phyloP scores from a whole-genome alignment of 2,329 filamentous ascomycete species.

The Leptosphaerulina australis region DNA sequence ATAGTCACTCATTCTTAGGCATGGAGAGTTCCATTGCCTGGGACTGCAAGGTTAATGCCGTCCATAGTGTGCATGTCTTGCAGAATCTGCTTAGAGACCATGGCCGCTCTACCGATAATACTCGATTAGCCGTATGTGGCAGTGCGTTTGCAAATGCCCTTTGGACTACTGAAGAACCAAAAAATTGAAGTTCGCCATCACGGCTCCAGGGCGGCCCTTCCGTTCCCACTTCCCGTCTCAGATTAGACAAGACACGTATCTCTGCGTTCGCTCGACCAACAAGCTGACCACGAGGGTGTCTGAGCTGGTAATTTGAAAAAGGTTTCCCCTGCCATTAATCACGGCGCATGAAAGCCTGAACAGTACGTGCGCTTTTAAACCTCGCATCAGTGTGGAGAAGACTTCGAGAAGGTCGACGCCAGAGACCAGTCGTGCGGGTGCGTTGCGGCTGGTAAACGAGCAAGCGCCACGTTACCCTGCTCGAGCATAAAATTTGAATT shows the following conservation, averaged over 20 bases:
- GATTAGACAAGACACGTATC: constrained; percentile 34
- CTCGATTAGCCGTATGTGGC: constrained; percentile 26
- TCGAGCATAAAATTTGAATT: constrained; percentile 41
- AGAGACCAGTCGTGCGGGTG: constrained; percentile 40
- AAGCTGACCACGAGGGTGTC: constrained; percentile 19
- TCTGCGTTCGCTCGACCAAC: constrained; percentile 21
- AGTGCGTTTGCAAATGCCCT: constrained; percentile 27
- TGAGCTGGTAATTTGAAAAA: constrained; percentile 27
- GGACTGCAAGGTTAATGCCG: constrained; percentile 17
- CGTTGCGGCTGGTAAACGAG: constrained; percentile 39
- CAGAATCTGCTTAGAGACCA: constrained; percentile 13
- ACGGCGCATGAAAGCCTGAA: constrained; percentile 30
- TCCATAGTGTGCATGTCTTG: constrained; percentile 16
- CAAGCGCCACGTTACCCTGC: constrained; percentile 30
- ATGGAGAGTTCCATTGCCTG: constrained; percentile 3
- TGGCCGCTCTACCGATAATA: constrained; percentile 11
- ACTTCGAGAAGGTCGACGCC: constrained; percentile 36
- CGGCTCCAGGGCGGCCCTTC: constrained; percentile 43
- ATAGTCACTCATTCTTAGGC: constrained; percentile 1
- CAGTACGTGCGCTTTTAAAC: constrained; percentile 26
- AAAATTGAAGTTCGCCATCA: constrained; percentile 27
- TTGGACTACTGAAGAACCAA: constrained; percentile 24
- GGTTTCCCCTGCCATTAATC: constrained; percentile 32
- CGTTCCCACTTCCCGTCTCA: constrained; percentile 44
- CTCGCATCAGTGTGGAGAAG: constrained; percentile 43